Base-by-base conservation (phyloP, 2,329 filamentous ascomycete species). In the Claviceps sp. region DNA sequence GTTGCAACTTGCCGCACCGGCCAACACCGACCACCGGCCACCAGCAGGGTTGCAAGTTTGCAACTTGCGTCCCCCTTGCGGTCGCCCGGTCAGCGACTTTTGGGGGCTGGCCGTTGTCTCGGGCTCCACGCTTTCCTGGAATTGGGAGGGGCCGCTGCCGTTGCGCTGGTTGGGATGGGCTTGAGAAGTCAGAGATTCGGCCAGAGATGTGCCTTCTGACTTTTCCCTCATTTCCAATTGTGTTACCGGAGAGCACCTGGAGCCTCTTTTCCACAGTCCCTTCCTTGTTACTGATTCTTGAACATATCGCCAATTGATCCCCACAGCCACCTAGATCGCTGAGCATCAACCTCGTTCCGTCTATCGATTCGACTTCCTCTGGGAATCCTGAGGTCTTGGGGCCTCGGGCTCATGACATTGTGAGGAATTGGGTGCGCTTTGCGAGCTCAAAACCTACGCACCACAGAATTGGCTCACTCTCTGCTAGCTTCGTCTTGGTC, bases 11-110 rank as follows among this genome's bases (percentile, higher is more conserved):
- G 13, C 13, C 22, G 14, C 24, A 5, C 9, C 34, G 16, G 22
- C 30, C 30, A 34, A 34, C 30, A 34, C 30, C 30, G 9, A 9
- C 9, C 30, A 16, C 9, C 30, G 16, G 22, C 42, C 20, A 13
- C 42, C 11, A 24, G 5, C 42, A 24, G 42, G 38, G 6, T 16
- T 40, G 38, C 38, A 40, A 6, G 38, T 3, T 16, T 40, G 38
- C 38, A 40, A 6, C n/a, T 9, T 18, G 16, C 24, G 26, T 14
- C 40, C 38, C 41, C 22, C 30, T 37, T 24, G 52, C 55, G 57
- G 63, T 65, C 63, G 63, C 61, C 63, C 56, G 61, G 63, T 54
- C 63, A 65, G 61, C 53, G 45, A 22, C 13, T 47, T 54, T 50
- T 48, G 52, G 59, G 58, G 58, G 55, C 55, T 58, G 57, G 58